phyloP scores from a whole-genome alignment of 139 green algal genomes.

The Klebsormidium nitens region DNA sequence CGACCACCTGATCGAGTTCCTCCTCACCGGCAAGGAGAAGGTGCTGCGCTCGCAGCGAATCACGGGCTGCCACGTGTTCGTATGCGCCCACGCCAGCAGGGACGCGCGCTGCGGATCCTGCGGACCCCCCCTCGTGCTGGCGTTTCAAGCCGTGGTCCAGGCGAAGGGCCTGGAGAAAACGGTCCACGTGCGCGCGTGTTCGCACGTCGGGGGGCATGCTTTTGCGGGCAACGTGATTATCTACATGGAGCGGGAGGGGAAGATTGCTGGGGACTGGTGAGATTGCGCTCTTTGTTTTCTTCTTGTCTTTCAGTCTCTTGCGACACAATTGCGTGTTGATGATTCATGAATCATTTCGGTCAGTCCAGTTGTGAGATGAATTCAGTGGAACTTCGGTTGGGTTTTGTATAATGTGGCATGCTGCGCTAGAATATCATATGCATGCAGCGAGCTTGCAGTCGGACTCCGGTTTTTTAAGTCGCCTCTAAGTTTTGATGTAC shows the following conservation, averaged over 20 bases:
- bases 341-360: no score
- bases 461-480: no score
- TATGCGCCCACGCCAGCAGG: slow-evolving; percentile 6
- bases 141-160: slow-evolving; percentile 2
- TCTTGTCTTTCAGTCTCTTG: no score
- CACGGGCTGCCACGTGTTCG: slow-evolving; percentile 1
- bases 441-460: no score
- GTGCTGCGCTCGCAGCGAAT: neutral
- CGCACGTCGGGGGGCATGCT: slow-evolving; percentile 7
- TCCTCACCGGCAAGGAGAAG: no score
- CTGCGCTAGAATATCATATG: no score
- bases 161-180: neutral
- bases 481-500: no score
- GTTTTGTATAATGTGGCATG: no score
- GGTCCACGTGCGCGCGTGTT: slow-evolving; percentile 5
- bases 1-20: no score
- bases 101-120: slow-evolving; percentile 12
- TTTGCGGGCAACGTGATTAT: slow-evolving; percentile 13
- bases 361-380: no score
- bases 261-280: slow-evolving; percentile 13
- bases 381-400: no score
- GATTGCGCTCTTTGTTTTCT: neutral
- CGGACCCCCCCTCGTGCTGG: slow-evolving; percentile 5
- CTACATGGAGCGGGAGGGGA: slow-evolving; percentile 7
- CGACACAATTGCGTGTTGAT: no score